Base-by-base conservation (phyloP, 2,329 filamentous ascomycete species). In the Colletotrichum orbiculare region DNA sequence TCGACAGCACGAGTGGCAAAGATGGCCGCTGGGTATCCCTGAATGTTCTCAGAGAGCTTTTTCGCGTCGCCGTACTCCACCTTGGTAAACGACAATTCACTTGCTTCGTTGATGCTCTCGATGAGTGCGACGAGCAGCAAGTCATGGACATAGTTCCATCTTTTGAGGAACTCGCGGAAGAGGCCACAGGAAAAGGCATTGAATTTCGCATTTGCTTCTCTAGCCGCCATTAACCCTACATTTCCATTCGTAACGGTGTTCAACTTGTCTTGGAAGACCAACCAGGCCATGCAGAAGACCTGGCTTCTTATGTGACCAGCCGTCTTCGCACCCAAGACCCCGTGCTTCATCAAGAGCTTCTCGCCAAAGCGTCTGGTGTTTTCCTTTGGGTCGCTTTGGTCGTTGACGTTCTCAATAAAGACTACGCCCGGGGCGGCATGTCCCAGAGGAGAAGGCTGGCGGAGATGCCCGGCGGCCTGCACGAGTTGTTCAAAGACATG, bases 401-500 rank as follows among this genome's bases (percentile, higher is more conserved):
- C 0, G 73, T 81, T 2, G 71, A 74, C 0, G 78, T 81, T 4
- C 69, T 82, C 6, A 80, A 80, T 48, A 73, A 73, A 13, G 76
- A 78, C 37, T 65, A 73, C 9, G 54, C 66, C 15, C 72, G 70
- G 0, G 76, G 75, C 4, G 55, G 70, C 5, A 47, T 71, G 17
- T 53, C 60, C 2, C n/a, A 82, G 0, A 70, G 37, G 2, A 70
- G 70, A 8, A 70, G 67, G 4, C 74, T 85, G 0, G 33, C 55
- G 0, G 70, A 77, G 1, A 73, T 83, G 0, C 82, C 82, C 0
- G 57, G 10, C 1, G 74, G 75, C 0, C 73, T 89, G 0, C 70
- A 76, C 41, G 74, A 82, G 0, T 69, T 89, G 0, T 89, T 90
- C 64, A 75, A 74, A 3, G 73, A 84, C 13, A 83, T 89, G 0